Base-by-base conservation (phyloP, 2,329 filamentous ascomycete genomes). In the Talaromyces funiculosus region DNA sequence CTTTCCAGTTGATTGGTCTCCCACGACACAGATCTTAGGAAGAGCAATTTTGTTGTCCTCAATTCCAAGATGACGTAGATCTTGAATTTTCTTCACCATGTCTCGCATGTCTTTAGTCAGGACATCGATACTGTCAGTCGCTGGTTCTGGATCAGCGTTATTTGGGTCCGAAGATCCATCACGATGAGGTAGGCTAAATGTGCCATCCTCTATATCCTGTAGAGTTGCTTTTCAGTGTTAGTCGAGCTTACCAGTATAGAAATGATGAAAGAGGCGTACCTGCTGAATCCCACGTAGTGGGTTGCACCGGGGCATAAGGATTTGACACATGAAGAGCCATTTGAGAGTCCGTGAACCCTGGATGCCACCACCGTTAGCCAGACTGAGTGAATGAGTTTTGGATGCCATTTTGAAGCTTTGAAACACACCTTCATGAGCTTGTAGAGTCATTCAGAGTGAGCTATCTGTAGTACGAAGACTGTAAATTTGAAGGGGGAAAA, bases 1-100 rank as follows among this genome's bases (percentile, higher is more conserved):
- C 70, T 96, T 96, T 0, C 92, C 92, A 0, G 90, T 88, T 0
- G 85, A 90, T 68, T 96, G 92, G 53, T 96, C 91, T 0, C 92
- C 92, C 0, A 96, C 85, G 0, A 96, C 84, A 5, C 93, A 89
- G 9, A 95, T 85, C 66, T 91, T 90, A 0, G 92, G 90, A 0
- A 96, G 77, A 0, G 84, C 83, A 0, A 90, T 83, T 0, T 78
- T 68, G 4, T 86, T 83, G 18, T 89, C 84, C 54, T 89, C 86
- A 0, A 96, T 86, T 0, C 89, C 90, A 0, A 93, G 81, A 5
- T 86, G 81, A 55, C 90, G 85, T 0, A 96, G 81, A 53, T 88
- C 83, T 54, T 77, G 75, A 0, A 79, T 74, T n/a, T 71, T 75
- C 12, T 70, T 72, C 0, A 79, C 72, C 4, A 78, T 61, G 0